These are phyloP conservation scores for Tephrocybe rancida DNA, from an alignment of 768 basidiomycete genomes.

Conservation along the genomic window DNA sequence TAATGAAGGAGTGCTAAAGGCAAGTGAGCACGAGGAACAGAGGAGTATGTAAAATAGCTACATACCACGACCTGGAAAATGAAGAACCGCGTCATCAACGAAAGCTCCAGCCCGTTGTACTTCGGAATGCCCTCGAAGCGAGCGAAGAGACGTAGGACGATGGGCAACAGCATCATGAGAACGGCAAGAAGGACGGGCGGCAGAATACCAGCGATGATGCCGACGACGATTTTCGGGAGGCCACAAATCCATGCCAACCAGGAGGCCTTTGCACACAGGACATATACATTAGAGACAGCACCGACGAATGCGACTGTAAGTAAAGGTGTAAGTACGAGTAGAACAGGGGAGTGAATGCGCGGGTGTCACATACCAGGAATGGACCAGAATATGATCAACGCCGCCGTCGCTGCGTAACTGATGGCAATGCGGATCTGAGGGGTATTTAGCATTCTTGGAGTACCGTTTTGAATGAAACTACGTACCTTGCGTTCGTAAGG, in stretches of 20 bases:
- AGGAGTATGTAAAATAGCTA: constrained; percentile 16
- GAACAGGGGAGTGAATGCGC: neutral
- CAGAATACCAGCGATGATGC: constrained; percentile 85
- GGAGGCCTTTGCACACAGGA: constrained; percentile 58
- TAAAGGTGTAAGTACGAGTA: neutral
- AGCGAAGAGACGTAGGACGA: constrained; percentile 78
- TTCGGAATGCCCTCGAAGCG: constrained; percentile 91
- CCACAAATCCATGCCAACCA: constrained; percentile 89
- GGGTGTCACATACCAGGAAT: constrained; percentile 60
- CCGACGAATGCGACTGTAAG: constrained; percentile 77
- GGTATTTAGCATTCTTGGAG: neutral
- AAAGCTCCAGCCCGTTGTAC: constrained; percentile 80
- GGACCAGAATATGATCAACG: constrained; percentile 85
- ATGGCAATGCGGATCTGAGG: constrained; percentile 53
- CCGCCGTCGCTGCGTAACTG: constrained; percentile 77
- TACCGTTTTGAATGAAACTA: neutral
- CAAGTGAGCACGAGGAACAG: neutral
- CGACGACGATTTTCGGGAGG: constrained; percentile 65
- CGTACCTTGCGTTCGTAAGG: constrained; percentile 77
- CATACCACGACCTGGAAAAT: constrained; percentile 89
- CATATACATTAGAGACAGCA: constrained; percentile 77
- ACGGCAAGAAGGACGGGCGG: constrained; percentile 88
- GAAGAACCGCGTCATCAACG: constrained; percentile 91
- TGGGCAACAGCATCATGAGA: constrained; percentile 86
- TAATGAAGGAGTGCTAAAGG: constrained; percentile 86